These are phyloP conservation scores for Pseudonectria foliicola DNA, from an alignment of 2,329 filamentous ascomycete genomes.

Conservation along the genomic window DNA sequence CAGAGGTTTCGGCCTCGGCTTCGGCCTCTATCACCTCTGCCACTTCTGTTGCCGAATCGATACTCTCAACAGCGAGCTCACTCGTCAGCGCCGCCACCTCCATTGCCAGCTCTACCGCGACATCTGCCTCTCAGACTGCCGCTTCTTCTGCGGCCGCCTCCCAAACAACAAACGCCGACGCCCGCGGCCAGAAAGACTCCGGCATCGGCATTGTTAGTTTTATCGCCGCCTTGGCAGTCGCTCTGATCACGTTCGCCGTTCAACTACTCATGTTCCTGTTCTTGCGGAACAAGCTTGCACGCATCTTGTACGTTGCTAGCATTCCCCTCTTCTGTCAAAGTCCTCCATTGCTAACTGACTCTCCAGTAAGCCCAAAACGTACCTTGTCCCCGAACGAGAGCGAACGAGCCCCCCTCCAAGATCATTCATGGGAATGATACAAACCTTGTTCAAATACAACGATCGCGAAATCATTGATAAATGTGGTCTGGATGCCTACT, in stretches of 20 bases:
- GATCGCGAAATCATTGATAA: slow-evolving; percentile 85
- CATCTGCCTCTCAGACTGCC: slow-evolving; percentile 4
- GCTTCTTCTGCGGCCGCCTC: slow-evolving; percentile 1
- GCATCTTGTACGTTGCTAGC: slow-evolving; percentile 64
- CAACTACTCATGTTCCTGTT: slow-evolving; percentile 66
- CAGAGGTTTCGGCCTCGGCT: slow-evolving; percentile 6
- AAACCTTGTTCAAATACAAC: slow-evolving; percentile 59
- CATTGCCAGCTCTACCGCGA: neutral
- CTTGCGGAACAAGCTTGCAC: slow-evolving; percentile 67
- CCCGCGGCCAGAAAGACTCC: slow-evolving; percentile 32
- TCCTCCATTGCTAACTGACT: slow-evolving; percentile 2
- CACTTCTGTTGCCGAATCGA: slow-evolving; percentile 15
- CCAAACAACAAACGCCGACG: neutral
- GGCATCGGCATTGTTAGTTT: slow-evolving; percentile 41
- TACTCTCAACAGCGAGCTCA: slow-evolving; percentile 10
- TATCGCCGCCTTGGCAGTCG: slow-evolving; percentile 56
- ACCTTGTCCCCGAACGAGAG: slow-evolving; percentile 77
- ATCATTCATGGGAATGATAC: slow-evolving; percentile 43
- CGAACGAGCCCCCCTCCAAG: slow-evolving; percentile 67
- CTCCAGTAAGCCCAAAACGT: slow-evolving; percentile 70
- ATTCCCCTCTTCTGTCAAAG: neutral
- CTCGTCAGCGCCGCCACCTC: slow-evolving; percentile 8
- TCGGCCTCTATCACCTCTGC: slow-evolving; percentile 6
- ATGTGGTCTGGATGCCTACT: slow-evolving; percentile 93
- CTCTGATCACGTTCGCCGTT: slow-evolving; percentile 54